Base-by-base conservation (phyloP, 345 rosid species). In the Pistacia atlantica region DNA sequence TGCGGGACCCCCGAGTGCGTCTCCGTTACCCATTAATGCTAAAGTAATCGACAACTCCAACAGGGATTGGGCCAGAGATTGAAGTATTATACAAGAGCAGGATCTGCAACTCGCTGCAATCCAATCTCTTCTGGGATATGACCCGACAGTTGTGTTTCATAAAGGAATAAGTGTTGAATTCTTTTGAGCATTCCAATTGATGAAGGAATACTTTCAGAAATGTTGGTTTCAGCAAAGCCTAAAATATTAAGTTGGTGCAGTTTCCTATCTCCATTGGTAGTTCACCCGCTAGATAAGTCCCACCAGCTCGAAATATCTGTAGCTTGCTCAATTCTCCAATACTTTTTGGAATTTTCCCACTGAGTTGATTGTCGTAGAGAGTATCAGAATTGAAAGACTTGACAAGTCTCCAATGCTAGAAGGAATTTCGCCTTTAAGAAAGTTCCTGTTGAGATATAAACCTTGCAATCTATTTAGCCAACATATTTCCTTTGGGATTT, bases 201-300 rank as follows among this genome's bases (percentile, higher is more conserved):
- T 13, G 90, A 79, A 42, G 98, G 97, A 11, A 92, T 86, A 59
- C 65, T 84, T 12, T 98, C 98, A 33, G 97, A 93, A 82, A 96
- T 88, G 85, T 98, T 84, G 58, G 99, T 96, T 33, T 89, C 97
- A 0, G 99, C 95, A 4, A 96, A 89, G 78, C 98, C 99, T 78
- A 96, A 80, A 89, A 83, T 14, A 91, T 89, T 84, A 93, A 86
- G 75, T 80, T 85, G 79, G 81, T 86, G 89, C 98, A 96, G 72
- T 91, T 91, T 2, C 97, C 97, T 59, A 92, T 93, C 90, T 93
- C 97, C 89, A 72, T 71, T 37, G 98, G 97, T 75, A 93, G 83
- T 89, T 91, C 93, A 12, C 99, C 99, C 58, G 85, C 86, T 0
- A 96, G 84, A 77, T 91, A 90, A 77, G 93, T 96, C 65, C 98